phyloP scores from a whole-genome alignment of 352 stramenopile genomes.

The Lagenidium sp. region DNA sequence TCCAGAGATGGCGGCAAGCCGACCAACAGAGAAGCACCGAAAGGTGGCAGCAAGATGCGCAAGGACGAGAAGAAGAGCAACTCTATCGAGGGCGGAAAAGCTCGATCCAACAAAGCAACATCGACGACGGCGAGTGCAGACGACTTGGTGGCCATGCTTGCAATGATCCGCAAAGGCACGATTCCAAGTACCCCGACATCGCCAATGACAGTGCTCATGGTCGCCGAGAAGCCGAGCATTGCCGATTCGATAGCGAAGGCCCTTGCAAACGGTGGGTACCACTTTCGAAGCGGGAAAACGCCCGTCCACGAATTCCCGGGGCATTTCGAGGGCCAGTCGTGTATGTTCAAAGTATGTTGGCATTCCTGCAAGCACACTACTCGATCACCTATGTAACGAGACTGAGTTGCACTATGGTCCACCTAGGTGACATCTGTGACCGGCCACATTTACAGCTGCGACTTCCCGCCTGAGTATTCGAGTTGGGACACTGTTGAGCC shows the following conservation, averaged over 20 bases:
- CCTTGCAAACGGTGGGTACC: slow-evolving; percentile 15
- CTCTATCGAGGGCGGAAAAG: no score
- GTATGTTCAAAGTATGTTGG: slow-evolving; percentile 17
- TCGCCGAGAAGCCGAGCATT: slow-evolving; percentile 70
- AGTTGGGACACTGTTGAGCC: slow-evolving; percentile 73
- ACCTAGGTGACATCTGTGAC: slow-evolving; percentile 49
- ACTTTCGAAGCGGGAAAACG: slow-evolving; percentile 21
- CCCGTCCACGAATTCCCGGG: slow-evolving; percentile 46
- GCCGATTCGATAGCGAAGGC: slow-evolving; percentile 42
- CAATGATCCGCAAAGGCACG: not conserved
- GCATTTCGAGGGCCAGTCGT: slow-evolving; percentile 22
- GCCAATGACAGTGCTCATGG: slow-evolving; percentile 41
- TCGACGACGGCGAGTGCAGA: no score
- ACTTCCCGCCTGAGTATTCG: slow-evolving; percentile 67
- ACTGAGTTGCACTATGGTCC: slow-evolving; percentile 7
- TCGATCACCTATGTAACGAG: slow-evolving; percentile 1
- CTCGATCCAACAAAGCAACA: no score
- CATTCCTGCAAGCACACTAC: not conserved
- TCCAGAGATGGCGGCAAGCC: no score
- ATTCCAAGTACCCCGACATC: not conserved
- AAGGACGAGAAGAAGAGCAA: no score
- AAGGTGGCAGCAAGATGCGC: no score
- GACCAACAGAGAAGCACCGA: no score
- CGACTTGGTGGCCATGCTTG: not conserved
- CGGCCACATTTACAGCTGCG: slow-evolving; percentile 72